These are phyloP conservation scores for Stenocarpella maydis DNA, from an alignment of 2,329 filamentous ascomycete species.

Conservation along the genomic window DNA sequence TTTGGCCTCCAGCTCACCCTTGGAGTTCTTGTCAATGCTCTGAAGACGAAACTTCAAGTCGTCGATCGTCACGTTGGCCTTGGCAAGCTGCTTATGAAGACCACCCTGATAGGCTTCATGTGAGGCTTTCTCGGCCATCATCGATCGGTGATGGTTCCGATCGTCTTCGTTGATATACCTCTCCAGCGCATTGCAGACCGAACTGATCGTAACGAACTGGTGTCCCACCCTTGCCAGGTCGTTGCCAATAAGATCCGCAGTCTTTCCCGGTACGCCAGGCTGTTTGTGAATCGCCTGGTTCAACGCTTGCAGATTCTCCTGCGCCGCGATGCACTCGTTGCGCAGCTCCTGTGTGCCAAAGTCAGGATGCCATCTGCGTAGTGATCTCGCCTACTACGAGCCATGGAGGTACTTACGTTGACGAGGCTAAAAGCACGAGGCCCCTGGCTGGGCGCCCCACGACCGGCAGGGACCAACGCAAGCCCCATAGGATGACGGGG, in stretches of 20 bases:
- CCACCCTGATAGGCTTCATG: constrained; percentile 27
- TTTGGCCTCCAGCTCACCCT: constrained; percentile 22
- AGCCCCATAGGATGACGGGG: not conserved
- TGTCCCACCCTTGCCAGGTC: constrained; percentile 29
- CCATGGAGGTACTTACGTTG: constrained; percentile 17
- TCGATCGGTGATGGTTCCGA: not conserved
- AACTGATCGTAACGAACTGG: constrained; percentile 27
- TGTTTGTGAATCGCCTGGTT: constrained; percentile 28
- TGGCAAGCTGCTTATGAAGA: constrained; percentile 21
- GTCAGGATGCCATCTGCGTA: not conserved
- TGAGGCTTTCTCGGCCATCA: not conserved
- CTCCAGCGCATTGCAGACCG: constrained; percentile 25
- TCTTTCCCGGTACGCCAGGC: constrained; percentile 30
- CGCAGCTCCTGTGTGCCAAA: constrained; percentile 25
- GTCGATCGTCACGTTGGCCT: constrained; percentile 14
- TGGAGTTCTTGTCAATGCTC: constrained; percentile 27
- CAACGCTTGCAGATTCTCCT: constrained; percentile 18
- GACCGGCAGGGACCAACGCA: not conserved
- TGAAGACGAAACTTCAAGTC: not conserved
- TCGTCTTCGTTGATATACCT: constrained; percentile 20
- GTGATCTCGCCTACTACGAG: not conserved
- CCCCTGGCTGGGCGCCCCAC: not conserved
- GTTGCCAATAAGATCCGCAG: constrained; percentile 26
- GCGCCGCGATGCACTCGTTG: constrained; percentile 17
- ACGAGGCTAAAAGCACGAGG: not conserved